phyloP scores from a whole-genome alignment of 2,329 filamentous ascomycete species.

The Cordyceps fumosorosea region DNA sequence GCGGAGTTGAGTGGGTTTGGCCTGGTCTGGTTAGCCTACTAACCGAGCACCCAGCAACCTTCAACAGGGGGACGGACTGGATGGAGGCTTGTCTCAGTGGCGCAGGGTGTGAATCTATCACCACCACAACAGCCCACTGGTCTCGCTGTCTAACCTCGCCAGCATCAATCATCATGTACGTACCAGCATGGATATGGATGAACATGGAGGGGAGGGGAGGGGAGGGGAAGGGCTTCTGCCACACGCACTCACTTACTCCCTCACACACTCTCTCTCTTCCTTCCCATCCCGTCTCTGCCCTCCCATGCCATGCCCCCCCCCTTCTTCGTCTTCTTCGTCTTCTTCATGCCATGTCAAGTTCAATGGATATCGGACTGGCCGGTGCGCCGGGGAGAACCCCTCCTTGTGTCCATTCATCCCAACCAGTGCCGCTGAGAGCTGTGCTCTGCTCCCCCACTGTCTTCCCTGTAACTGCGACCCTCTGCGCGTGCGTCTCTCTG shows the following conservation, averaged over 20 bases:
- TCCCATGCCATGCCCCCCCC: no score
- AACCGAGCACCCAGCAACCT: neutral
- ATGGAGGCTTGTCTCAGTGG: neutral
- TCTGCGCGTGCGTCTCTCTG: neutral
- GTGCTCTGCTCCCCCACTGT: neutral
- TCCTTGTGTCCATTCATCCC: neutral
- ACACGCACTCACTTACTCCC: neutral
- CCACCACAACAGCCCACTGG: neutral
- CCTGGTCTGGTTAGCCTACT: neutral
- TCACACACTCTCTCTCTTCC: neutral
- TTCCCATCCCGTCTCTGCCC: neutral
- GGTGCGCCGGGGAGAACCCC: conserved; percentile 2
- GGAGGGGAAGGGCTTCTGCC: neutral
- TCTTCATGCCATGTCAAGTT: neutral
- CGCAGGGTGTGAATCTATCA: neutral
- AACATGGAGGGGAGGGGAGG: no score
- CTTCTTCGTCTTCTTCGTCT: neutral
- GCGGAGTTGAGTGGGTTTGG: neutral
- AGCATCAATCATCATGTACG: no score
- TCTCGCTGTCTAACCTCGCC: no score
- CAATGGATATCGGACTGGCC: conserved; percentile 2
- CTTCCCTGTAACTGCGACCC: neutral
- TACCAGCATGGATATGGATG: neutral
- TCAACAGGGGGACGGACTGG: neutral
- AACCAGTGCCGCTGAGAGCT: no score